A percentile compares a stretch with the other conserved stretches of the same genome.
Conservation (phyloP, 257 asterid genomes). For the Marsdenia floribunda region DNA sequence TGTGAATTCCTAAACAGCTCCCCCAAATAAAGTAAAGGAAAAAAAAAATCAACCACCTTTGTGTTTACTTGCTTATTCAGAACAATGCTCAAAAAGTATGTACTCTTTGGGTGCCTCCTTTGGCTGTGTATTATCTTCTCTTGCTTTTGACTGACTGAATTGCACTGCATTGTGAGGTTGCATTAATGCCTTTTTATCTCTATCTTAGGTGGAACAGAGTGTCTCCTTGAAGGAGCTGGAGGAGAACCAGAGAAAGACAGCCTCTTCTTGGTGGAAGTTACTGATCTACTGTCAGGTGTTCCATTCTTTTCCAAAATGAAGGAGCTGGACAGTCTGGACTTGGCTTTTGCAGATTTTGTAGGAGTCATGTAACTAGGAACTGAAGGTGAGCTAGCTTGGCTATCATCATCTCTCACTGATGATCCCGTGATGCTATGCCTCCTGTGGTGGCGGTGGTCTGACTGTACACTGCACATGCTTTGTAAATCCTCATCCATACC, state of each 20-base stretch:
- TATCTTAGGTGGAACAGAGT: slow-evolving; percentile 33
- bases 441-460: slow-evolving; percentile 49
- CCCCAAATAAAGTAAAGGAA: neutral
- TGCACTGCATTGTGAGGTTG: slow-evolving; percentile 16
- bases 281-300: slow-evolving; percentile 36
- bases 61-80: neutral
- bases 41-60: neutral
- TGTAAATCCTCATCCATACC: slow-evolving; percentile 53
- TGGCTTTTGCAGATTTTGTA: slow-evolving; percentile 63
- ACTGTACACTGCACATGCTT: slow-evolving; percentile 52
- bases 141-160: neutral
- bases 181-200: slow-evolving; percentile 21
- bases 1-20: slow-evolving; percentile 1
- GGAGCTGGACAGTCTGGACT: slow-evolving; percentile 49
- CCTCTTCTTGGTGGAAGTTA: slow-evolving; percentile 42
- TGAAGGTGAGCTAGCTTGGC: slow-evolving; percentile 55
- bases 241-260: slow-evolving; percentile 56
- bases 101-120: neutral
- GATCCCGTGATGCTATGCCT: slow-evolving; percentile 66
- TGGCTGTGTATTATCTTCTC: neutral
- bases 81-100: neutral
- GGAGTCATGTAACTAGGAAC: slow-evolving; percentile 66
- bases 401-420: slow-evolving; percentile 73
- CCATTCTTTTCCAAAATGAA: slow-evolving; percentile 33
- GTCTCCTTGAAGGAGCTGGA: slow-evolving; percentile 40